phyloP scores from a whole-genome alignment of 169 alveolate genomes.

The Plasmodium reichenowi region DNA sequence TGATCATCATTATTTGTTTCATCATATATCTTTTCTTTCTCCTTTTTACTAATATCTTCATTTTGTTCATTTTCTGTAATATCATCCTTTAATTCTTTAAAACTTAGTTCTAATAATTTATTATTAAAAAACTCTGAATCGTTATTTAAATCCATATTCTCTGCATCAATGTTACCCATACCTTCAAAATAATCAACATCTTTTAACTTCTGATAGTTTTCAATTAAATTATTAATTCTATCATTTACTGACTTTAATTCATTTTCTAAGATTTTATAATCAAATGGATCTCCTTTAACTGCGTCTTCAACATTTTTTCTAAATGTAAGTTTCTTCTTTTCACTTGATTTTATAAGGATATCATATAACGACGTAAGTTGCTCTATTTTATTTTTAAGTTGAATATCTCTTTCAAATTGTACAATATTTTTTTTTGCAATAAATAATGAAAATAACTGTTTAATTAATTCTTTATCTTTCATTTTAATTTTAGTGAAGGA shows the following conservation, averaged over 20 bases:
- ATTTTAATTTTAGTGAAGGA: conserved; percentile 80
- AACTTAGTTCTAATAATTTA: conserved; percentile 43
- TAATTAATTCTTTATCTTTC: conserved; percentile 78
- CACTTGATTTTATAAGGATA: conserved; percentile 38
- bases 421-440: conserved; percentile 75
- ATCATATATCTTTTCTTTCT: conserved; percentile 13
- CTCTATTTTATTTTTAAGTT: conserved; percentile 61
- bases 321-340: conserved; percentile 62
- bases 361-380: conserved; percentile 56
- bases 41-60: conserved; percentile 7
- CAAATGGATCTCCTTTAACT: conserved; percentile 56
- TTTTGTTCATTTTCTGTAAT: conserved; percentile 18
- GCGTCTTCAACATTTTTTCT: conserved; percentile 71
- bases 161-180: conserved; percentile 10
- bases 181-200: conserved; percentile 29
- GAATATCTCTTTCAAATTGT: conserved; percentile 59
- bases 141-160: conserved; percentile 20
- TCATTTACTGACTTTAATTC: conserved; percentile 48
- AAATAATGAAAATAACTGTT: conserved; percentile 76
- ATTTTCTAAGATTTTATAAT: conserved; percentile 53
- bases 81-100: conserved; percentile 43
- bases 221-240: conserved; percentile 51
- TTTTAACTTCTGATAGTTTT: conserved; percentile 52
- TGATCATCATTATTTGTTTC: neutral
- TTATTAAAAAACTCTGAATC: conserved; percentile 54